Evolutionary conservation across 129 eudicot species (phyloP).

Genomic region (Rutidosis leptorrhynchoides): DNA sequence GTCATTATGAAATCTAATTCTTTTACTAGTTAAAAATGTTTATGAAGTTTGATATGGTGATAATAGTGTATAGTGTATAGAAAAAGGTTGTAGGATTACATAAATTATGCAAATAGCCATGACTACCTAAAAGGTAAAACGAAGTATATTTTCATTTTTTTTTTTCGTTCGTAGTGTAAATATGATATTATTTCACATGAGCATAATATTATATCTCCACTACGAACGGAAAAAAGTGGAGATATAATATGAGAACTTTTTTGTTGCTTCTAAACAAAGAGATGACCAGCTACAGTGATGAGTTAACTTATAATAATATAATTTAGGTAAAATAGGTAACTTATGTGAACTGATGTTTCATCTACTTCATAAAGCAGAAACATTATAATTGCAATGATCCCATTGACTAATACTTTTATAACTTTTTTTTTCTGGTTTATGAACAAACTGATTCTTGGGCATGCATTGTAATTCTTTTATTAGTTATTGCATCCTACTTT

Average conservation of each 20-base stretch:
- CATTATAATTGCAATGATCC: neutral
- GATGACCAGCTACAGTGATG: neutral
- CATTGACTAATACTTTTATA: neutral
- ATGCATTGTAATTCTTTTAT: neutral
- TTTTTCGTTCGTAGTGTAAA: neutral
- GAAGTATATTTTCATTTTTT: no score
- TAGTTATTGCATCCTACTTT: neutral
- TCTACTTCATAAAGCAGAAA: constrained; percentile 3
- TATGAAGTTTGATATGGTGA: neutral
- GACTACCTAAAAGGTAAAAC: neutral
- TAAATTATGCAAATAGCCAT: neutral
- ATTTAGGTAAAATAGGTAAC: neutral
- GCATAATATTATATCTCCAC: no score
- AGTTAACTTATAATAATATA: neutral
- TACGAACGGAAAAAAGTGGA: no score
- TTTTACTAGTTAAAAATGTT: neutral
- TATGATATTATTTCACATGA: no score
- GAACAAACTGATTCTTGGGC: neutral
- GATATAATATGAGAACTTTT: neutral
- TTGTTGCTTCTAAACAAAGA: neutral
- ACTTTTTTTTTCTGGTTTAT: neutral
- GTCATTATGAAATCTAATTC: neutral
- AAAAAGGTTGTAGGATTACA: neutral
- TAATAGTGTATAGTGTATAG: neutral
- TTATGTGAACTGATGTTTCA: neutral